Percentiles rank a stretch among this genome's conserved stretches.
Evolutionary conservation across 768 basidiomycete genomes (phyloP).

Genomic region (Mycena amicta): DNA sequence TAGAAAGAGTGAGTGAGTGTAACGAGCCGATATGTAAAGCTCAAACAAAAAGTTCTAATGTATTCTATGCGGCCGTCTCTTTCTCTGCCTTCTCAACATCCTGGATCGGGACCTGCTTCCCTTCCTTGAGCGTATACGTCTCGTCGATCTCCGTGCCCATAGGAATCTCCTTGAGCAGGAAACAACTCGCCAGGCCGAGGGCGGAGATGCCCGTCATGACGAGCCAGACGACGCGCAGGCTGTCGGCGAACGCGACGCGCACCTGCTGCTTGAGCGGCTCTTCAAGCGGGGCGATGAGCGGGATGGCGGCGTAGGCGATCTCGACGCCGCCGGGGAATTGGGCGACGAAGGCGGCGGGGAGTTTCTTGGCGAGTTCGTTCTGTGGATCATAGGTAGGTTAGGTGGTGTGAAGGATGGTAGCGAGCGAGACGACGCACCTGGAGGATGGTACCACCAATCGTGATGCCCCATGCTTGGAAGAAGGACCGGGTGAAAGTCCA

Average conservation of each 20-base stretch:
- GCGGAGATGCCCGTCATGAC: constrained; percentile 43
- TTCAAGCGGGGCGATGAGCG: constrained; percentile 22
- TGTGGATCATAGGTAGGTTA: constrained; percentile 19
- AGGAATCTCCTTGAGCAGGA: constrained; percentile 37
- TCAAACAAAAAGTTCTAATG: no score
- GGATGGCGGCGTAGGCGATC: constrained; percentile 20
- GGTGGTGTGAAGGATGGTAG: neutral
- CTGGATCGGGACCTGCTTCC: constrained; percentile 3
- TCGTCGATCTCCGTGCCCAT: constrained; percentile 34
- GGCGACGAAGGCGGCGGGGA: constrained; percentile 16
- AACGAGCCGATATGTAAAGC: no score
- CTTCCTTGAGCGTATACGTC: constrained; percentile 32
- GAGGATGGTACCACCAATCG: constrained; percentile 35
- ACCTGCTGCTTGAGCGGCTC: constrained; percentile 34
- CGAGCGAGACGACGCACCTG: constrained; percentile 6
- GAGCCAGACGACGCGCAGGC: constrained; percentile 44
- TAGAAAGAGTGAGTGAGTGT: no score
- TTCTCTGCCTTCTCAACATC: constrained; percentile 19
- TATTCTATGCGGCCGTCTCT: no score
- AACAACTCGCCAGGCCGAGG: constrained; percentile 35
- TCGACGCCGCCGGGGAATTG: constrained; percentile 17
- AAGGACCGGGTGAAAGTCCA: constrained; percentile 34
- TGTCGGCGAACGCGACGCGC: constrained; percentile 42
- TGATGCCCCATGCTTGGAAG: constrained; percentile 27
- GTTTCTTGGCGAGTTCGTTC: constrained; percentile 39